Base-by-base conservation (phyloP, 176 grass and related monocot genomes). In the Cocos nucifera region DNA sequence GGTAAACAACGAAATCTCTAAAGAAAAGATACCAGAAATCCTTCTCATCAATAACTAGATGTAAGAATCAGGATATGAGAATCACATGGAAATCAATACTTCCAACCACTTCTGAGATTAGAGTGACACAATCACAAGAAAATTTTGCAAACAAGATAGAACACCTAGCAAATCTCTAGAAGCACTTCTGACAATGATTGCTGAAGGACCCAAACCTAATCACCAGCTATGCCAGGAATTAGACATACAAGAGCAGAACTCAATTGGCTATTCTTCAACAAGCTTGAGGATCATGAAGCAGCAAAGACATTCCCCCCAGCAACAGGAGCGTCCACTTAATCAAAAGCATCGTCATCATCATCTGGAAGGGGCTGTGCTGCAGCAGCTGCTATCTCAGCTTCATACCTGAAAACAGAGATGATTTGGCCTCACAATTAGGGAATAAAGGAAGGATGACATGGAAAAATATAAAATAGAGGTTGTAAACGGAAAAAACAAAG, bases 321-420 rank as follows among this genome's bases (percentile, higher is more conserved):
- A 39, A 8, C 15, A 14, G 28, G 9, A 30, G 9, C 25, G 17
- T 17, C 25, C 77, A 86, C n/a, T 59, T 54, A 60, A 67, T 4
- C 88, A 78, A 92, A 1, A 59, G 51, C 66, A 54, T 79, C 22
- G 4, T 49, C 67, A 16, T 69, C 53, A 50, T 75, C 69, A 75
- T 76, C 27, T 59, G 72, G 72, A 29, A 75, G 72, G 18, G 63
- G 29, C 62, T 70, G 53, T 20, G 39, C 56, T 53, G 51, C 64
- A 30, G 27, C 32, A 28, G 62, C 48, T 15, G 26, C n/a, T 0
- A 51, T n/a, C 18, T 26, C 53, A 23, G 62, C 58, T 71, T 82
- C 50, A 25, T 55, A 51, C 5, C 15, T 54, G 16, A n/a, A 30
- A 25, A 59, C 28, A 10, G 10, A 54, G 0, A 29, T n/a, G 5